phyloP scores from a whole-genome alignment of 2,329 filamentous ascomycete species.

The Xylaria sp. region DNA sequence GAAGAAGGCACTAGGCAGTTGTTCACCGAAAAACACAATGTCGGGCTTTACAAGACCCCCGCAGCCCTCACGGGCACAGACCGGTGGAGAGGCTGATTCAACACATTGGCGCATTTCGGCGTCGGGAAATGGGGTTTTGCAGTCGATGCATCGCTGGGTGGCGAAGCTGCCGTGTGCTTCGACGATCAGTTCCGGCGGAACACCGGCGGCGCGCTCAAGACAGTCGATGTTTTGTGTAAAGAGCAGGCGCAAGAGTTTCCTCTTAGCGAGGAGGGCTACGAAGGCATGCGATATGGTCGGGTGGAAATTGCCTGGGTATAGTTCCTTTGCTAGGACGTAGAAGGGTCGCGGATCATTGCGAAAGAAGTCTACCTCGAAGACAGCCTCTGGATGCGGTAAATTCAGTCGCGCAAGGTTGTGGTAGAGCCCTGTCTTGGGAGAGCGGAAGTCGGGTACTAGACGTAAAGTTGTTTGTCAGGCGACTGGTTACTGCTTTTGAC shows the following conservation, averaged over 20 bases:
- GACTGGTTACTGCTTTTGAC: too few species aligned
- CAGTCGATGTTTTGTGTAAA: slow-evolving; percentile 99
- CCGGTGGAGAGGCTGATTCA: slow-evolving; percentile 69
- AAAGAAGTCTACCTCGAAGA: slow-evolving; percentile 94
- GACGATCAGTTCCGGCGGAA: slow-evolving; percentile 80
- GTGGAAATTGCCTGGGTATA: slow-evolving; percentile 87
- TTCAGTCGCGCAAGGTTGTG: slow-evolving; percentile 86
- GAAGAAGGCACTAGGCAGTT: slow-evolving; percentile 67
- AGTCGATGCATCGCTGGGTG: slow-evolving; percentile 88
- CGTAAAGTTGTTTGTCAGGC: background rate
- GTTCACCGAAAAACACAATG: slow-evolving; percentile 89
- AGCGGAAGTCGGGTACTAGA: slow-evolving; percentile 89
- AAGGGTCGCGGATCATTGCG: slow-evolving; percentile 83
- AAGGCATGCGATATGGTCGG: slow-evolving; percentile 93
- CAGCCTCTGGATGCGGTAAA: slow-evolving; percentile 86
- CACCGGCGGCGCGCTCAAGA: slow-evolving; percentile 84
- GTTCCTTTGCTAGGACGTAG: slow-evolving; percentile 87
- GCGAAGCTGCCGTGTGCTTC: slow-evolving; percentile 97
- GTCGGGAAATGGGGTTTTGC: slow-evolving; percentile 72
- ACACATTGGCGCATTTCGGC: slow-evolving; percentile 76
- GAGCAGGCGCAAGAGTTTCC: slow-evolving; percentile 78
- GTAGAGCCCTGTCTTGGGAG: slow-evolving; percentile 91
- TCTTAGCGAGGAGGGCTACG: slow-evolving; percentile 79
- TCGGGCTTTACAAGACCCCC: slow-evolving; percentile 87
- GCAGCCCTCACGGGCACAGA: slow-evolving; percentile 67